Percentiles rank a stretch among this genome's conserved stretches.
Evolutionary conservation across 2,329 filamentous ascomycete species (phyloP).

Genomic region (Penicillium sp.): DNA sequence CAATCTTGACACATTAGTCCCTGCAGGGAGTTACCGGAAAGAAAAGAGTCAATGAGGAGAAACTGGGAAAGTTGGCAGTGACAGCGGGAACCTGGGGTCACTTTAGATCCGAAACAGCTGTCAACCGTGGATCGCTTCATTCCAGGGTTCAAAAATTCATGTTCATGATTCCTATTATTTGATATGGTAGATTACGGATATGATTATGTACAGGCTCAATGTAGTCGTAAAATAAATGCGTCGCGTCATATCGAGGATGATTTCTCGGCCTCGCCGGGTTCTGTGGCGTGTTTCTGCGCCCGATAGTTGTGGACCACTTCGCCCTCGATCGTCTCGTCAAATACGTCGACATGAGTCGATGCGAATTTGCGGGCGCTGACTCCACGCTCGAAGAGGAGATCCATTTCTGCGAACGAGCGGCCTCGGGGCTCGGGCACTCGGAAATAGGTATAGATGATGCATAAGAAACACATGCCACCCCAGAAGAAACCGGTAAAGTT

Average conservation of each 20-base stretch:
- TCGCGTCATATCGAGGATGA: slow-evolving; percentile 18
- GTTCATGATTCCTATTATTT: background rate
- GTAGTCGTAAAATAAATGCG: slow-evolving; percentile 19
- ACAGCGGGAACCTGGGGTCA: slow-evolving; percentile 6
- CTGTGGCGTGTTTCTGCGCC: slow-evolving; percentile 45
- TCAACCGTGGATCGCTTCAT: slow-evolving; percentile 13
- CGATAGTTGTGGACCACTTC: slow-evolving; percentile 28
- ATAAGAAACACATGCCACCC: slow-evolving; percentile 72
- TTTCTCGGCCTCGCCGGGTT: slow-evolving; percentile 52
- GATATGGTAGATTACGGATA: slow-evolving; percentile 2
- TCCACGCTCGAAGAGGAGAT: slow-evolving; percentile 71
- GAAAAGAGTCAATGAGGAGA: too few species aligned
- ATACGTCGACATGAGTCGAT: slow-evolving; percentile 51
- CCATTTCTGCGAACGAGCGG: slow-evolving; percentile 78
- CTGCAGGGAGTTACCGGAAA: background rate
- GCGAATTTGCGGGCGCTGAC: slow-evolving; percentile 69
- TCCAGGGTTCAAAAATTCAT: background rate
- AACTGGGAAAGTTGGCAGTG: slow-evolving; percentile 4
- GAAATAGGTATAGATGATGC: slow-evolving; percentile 76
- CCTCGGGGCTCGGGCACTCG: slow-evolving; percentile 73
- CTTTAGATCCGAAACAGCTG: slow-evolving; percentile 9
- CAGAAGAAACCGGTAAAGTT: slow-evolving; percentile 88
- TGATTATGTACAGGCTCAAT: slow-evolving; percentile 9
- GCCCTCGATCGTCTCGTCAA: slow-evolving; percentile 38
- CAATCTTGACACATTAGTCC: too few species aligned